These are phyloP conservation scores for Candida nonsorbophila DNA, from an alignment of 805 yeast genomes.

Conservation along the genomic window DNA sequence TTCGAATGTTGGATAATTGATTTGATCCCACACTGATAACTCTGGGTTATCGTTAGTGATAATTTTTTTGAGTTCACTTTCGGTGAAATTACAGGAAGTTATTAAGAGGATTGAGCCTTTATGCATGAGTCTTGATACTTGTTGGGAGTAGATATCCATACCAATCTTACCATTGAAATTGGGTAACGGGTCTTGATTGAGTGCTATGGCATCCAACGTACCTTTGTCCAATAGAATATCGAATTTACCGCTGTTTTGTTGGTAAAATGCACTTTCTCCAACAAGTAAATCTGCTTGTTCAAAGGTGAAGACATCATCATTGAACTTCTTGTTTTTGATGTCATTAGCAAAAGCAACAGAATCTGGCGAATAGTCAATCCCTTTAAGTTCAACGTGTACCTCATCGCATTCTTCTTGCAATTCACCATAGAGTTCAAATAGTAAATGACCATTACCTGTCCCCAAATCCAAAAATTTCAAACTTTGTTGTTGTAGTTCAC, in stretches of 20 bases:
- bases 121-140: slow-evolving; percentile 53
- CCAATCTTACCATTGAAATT: slow-evolving; percentile 44
- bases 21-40: slow-evolving; percentile 56
- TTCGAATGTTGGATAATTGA: slow-evolving; percentile 75
- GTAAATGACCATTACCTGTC: slow-evolving; percentile 91
- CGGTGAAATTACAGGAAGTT: slow-evolving; percentile 93
- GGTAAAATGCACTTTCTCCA: slow-evolving; percentile 30
- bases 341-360: slow-evolving; percentile 72
- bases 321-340: slow-evolving; percentile 41
- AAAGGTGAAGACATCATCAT: slow-evolving; percentile 45
- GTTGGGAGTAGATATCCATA: slow-evolving; percentile 56
- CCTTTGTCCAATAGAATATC: slow-evolving; percentile 91
- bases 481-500: slow-evolving; percentile 13
- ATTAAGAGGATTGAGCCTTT: slow-evolving; percentile 58
- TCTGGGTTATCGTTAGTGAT: slow-evolving; percentile 40
- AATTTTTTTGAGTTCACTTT: slow-evolving; percentile 59
- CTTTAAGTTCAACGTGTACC: slow-evolving; percentile 28
- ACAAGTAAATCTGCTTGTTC: slow-evolving; percentile 65
- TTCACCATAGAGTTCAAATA: slow-evolving; percentile 65
- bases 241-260: slow-evolving; percentile 35
- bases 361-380: slow-evolving; percentile 81
- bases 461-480: slow-evolving; percentile 73
- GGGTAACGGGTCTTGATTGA: slow-evolving; percentile 50
- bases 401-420: slow-evolving; percentile 46
- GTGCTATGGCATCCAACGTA: slow-evolving; percentile 92